These are phyloP conservation scores for Elsinoe arachidis DNA, from an alignment of 2,329 filamentous ascomycete genomes.

Conservation along the genomic window DNA sequence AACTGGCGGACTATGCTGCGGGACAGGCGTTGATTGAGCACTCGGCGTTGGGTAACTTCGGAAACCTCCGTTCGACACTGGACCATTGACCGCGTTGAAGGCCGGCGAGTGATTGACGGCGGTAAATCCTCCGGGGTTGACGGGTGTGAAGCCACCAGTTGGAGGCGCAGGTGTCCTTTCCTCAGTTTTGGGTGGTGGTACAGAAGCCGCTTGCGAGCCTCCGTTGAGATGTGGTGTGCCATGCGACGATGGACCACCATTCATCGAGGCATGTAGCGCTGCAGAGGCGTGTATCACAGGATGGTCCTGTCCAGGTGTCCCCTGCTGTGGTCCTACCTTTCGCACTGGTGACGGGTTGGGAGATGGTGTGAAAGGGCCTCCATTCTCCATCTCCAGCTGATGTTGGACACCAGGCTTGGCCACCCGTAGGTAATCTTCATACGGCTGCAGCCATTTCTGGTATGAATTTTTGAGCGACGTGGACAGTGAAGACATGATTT, in stretches of 20 bases:
- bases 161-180: conserved; percentile 33
- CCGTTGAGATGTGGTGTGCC: conserved; percentile 13
- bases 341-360: conserved; percentile 68
- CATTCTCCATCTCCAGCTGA: conserved; percentile 85
- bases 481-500: conserved; percentile 98
- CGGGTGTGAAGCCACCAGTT: conserved; percentile 61
- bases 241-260: neutral
- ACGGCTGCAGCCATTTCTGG: conserved; percentile 91
- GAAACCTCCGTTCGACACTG: conserved; percentile 31
- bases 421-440: conserved; percentile 84
- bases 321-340: conserved; percentile 36
- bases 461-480: conserved; percentile 98
- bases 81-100: conserved; percentile 53
- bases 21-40: conserved; percentile 51
- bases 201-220: neutral
- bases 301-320: conserved; percentile 51
- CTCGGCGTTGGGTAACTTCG: conserved; percentile 46
- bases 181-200: conserved; percentile 23
- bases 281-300: conserved; percentile 53
- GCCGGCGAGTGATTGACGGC: conserved; percentile 53
- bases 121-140: conserved; percentile 57
- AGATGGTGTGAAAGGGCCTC: conserved; percentile 75
- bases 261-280: conserved; percentile 45
- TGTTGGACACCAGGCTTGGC: conserved; percentile 96
- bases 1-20: conserved; percentile 50